Evolutionary conservation across 1,139 yeast genomes (phyloP).

Genomic region (Sugiyamaella pinicola): DNA sequence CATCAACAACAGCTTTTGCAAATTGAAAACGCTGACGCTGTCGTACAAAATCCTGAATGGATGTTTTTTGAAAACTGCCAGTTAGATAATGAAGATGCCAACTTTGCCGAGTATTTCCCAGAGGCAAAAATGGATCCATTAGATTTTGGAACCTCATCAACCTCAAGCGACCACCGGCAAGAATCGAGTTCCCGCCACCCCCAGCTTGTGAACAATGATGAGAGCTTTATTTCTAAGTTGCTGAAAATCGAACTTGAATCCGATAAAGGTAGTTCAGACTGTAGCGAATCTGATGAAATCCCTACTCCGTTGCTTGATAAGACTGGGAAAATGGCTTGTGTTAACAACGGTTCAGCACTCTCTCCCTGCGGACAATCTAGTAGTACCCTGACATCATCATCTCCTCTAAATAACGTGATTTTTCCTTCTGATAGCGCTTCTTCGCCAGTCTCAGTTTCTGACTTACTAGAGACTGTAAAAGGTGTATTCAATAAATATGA

Average conservation of each 20-base stretch:
- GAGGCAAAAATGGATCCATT: conserved; percentile 3
- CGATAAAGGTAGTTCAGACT: conserved; percentile 21
- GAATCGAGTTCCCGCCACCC: not conserved
- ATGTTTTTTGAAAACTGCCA: conserved; percentile 5
- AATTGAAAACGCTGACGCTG: not conserved
- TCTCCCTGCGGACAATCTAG: conserved; percentile 1
- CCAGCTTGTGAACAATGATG: conserved; percentile 5
- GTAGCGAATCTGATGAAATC: conserved; percentile 21
- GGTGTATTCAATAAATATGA: conserved; percentile 12
- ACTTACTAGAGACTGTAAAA: conserved; percentile 7
- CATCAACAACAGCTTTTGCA: not conserved
- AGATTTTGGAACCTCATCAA: conserved; percentile 1
- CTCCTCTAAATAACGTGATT: conserved; percentile 6
- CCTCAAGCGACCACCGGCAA: not conserved
- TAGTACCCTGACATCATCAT: not conserved
- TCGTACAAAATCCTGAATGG: conserved; percentile 12
- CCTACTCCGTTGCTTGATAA: conserved; percentile 21
- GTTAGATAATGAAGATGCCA: not conserved
- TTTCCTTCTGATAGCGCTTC: not conserved
- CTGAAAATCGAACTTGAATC: conserved; percentile 21
- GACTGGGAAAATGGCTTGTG: not conserved
- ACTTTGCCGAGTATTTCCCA: conserved; percentile 11
- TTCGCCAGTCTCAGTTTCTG: conserved; percentile 2
- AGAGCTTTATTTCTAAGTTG: conserved; percentile 6
- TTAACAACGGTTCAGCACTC: not conserved